Evolutionary conservation across 352 stramenopile species (phyloP), one percentile per base, ranked within the genome.

Genomic region (Phytophthora pistaciae): DNA sequence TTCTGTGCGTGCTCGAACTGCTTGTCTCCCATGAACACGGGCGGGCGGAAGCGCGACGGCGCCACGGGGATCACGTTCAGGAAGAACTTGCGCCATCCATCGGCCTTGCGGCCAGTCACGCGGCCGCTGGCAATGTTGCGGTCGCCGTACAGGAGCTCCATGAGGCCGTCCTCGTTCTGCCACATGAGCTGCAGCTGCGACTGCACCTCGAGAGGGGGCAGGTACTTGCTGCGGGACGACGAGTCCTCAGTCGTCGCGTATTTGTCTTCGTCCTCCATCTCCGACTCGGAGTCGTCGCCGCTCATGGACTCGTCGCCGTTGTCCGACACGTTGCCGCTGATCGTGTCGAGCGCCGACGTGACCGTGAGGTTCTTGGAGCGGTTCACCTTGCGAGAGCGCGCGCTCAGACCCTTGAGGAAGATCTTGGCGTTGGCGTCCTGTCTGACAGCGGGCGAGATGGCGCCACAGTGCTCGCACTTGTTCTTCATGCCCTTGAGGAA

Each of bases 1-100:
- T 99, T 99, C 75, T 99, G 98, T 10, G 97, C 90, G 74, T 99
- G 98, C 79, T 99, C 98, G 53, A 99, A 98, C 60, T 95, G 90
- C 79, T 98, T 95, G 72, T 97, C 97, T 21, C 87, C 97, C 75
- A 99, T 88, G 46, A 98, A 92, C 64, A 99, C 98, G 1, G 98
- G 96, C 20, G 98, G 98, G n/a, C 98, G 94, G 79, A 99, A 99
- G 31, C 98, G 91, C 33, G 95, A 99, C 3, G 98, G 98, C 44
- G 98, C 94, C 60, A 99, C 98, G 0, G 95, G 87, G 55, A 99
- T 90, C n/a, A 95, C 91, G 44, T 97, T 96, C 25, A 99, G 64
- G 68, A 99, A 99, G 66, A 99, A 99, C 50, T 99, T 94, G 42
- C 85, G 84, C 78, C 92, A 99, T 5, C 96, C 96, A 14, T 95